phyloP scores from a whole-genome alignment of 1,284 basidiomycete species.

The Trichosporon sp. region DNA sequence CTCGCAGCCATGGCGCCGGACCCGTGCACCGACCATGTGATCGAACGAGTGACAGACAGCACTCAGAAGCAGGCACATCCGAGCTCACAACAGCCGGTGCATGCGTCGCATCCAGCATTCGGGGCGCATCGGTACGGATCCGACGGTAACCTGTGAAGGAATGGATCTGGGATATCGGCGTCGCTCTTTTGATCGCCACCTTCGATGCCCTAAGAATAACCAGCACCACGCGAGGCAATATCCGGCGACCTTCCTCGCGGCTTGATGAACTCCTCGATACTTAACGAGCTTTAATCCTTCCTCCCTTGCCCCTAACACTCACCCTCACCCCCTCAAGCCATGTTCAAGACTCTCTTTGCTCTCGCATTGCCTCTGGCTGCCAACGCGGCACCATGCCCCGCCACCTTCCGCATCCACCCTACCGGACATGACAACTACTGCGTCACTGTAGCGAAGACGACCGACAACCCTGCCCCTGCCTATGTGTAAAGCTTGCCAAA shows the following conservation, averaged over 20 bases:
- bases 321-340: not conserved
- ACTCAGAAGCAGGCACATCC: not conserved
- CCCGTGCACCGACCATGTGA: not conserved
- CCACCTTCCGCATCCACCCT: conserved; percentile 8
- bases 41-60: not conserved
- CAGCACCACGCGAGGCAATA: not conserved
- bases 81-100: not conserved
- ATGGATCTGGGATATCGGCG: not conserved
- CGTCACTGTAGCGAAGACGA: conserved; percentile 1
- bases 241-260: too few relatives aligned
- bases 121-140: not conserved
- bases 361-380: not conserved
- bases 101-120: not conserved
- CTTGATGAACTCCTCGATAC: not conserved
- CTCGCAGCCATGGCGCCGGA: too few relatives aligned
- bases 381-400: not conserved
- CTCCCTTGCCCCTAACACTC: not conserved
- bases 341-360: not conserved
- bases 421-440: conserved; percentile 6
- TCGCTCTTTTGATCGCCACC: not conserved
- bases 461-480: not conserved
- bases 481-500: not conserved
- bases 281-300: not conserved
- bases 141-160: not conserved
- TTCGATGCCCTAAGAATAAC: not conserved